These are phyloP conservation scores for Akanthomyces muscarius DNA, from an alignment of 2,329 filamentous ascomycete species.

Conservation along the genomic window DNA sequence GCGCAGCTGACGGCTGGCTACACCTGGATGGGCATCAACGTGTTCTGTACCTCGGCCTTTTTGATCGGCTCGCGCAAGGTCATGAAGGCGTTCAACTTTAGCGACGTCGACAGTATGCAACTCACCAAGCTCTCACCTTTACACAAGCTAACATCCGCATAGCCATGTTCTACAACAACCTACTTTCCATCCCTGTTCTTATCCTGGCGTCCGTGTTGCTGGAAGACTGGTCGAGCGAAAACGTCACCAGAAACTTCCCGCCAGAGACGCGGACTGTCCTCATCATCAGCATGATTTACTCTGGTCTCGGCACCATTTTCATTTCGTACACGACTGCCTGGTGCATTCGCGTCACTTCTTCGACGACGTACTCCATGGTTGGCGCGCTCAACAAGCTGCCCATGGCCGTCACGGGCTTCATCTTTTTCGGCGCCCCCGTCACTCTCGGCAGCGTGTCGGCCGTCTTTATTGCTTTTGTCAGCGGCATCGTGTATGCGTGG, in stretches of 20 bases:
- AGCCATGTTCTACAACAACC: slow-evolving; percentile 99
- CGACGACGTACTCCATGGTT: slow-evolving; percentile 98
- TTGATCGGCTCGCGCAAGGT: slow-evolving; percentile 93
- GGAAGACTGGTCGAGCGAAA: slow-evolving; percentile 88
- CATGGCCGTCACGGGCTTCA: slow-evolving; percentile 82
- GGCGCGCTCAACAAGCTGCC: slow-evolving; percentile 97
- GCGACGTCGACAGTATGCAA: slow-evolving; percentile 93
- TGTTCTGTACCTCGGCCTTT: slow-evolving; percentile 88
- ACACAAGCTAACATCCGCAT: slow-evolving; percentile 29
- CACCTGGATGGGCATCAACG: slow-evolving; percentile 97
- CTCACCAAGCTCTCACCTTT: slow-evolving; percentile 25
- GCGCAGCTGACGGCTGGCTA: slow-evolving; percentile 93
- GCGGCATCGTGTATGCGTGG: slow-evolving; percentile 79
- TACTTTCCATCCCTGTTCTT: slow-evolving; percentile 91
- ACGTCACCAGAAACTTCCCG: slow-evolving; percentile 86
- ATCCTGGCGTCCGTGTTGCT: slow-evolving; percentile 73
- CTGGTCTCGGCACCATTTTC: slow-evolving; percentile 87
- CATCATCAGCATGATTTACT: slow-evolving; percentile 86
- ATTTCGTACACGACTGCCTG: slow-evolving; percentile 99
- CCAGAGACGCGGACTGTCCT: slow-evolving; percentile 72
- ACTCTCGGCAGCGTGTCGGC: slow-evolving; percentile 89
- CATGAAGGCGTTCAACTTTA: slow-evolving; percentile 99
- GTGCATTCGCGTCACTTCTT: slow-evolving; percentile 96
- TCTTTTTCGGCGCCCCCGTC: slow-evolving; percentile 94
- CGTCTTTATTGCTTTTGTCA: slow-evolving; percentile 86